These are phyloP conservation scores for Termitomyces sp. DNA, from an alignment of 768 basidiomycete genomes.

Conservation along the genomic window DNA sequence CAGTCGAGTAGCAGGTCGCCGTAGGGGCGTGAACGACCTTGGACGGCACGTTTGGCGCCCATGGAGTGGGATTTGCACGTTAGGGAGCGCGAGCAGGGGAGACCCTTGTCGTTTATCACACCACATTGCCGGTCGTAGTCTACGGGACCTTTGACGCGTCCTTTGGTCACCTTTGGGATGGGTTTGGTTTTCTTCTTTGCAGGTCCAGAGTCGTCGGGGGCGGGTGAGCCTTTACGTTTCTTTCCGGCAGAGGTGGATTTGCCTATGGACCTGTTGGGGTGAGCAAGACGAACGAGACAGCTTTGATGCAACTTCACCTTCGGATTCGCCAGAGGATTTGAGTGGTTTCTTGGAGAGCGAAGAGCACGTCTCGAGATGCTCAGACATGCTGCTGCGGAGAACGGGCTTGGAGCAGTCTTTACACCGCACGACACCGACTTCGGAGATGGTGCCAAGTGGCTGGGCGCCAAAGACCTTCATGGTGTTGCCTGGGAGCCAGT, in stretches of 20 bases:
- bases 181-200: slow-evolving; percentile 78
- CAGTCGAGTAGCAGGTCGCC: slow-evolving; percentile 90
- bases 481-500: slow-evolving; percentile 81
- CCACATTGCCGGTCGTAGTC: slow-evolving; percentile 93
- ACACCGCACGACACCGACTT: slow-evolving; percentile 70
- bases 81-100: slow-evolving; percentile 91
- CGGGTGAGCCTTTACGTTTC: slow-evolving; percentile 82
- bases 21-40: slow-evolving; percentile 78
- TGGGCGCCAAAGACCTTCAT: slow-evolving; percentile 86
- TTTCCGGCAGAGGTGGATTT: slow-evolving; percentile 38
- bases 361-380: slow-evolving; percentile 63
- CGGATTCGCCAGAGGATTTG: slow-evolving; percentile 59
- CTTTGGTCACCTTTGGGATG: slow-evolving; percentile 69
- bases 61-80: slow-evolving; percentile 99
- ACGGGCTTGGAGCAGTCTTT: slow-evolving; percentile 80
- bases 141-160: slow-evolving; percentile 79
- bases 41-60: slow-evolving; percentile 91
- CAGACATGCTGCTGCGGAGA: slow-evolving; percentile 66
- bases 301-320: slow-evolving; percentile 3
- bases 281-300: neutral
- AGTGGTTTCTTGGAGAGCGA: slow-evolving; percentile 31
- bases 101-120: slow-evolving; percentile 92
- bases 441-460: slow-evolving; percentile 60
- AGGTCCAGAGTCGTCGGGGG: slow-evolving; percentile 63
- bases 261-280: neutral